Base-by-base conservation (phyloP, 176 grass and related monocot species). In the Zoysia japonica region DNA sequence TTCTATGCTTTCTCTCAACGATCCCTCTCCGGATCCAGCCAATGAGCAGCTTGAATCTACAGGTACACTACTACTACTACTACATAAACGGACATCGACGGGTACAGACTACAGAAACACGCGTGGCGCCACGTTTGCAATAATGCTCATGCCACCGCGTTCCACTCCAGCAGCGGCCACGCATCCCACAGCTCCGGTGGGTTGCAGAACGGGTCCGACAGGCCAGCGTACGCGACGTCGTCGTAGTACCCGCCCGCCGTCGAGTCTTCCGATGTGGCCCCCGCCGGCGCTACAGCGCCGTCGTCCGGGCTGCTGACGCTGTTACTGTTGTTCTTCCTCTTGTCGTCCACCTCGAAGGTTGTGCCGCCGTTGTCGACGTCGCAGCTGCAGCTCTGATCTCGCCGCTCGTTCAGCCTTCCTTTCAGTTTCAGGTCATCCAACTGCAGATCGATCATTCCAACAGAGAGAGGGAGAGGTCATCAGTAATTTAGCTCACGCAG, bases 101-200 rank as follows among this genome's bases (percentile, higher is more conserved):
- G 28, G 28, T 28, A 28, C 28, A 28, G 45, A 15, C 41, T 17
- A 61, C 44, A 73, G 35, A 47, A 15, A 47, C 6, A 61, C 1
- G 6, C 12, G 3, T 37, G 19, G 10, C 20, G 64, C 28, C 28
- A 28, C 28, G 10, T 36, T 51, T 7, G 69, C 10, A 9, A 0
- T 9, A 28, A 28, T 28, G 28, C 13, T 79, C 78, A 88, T 28
- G 74, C 55, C 9, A 88, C 78, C 2, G 78, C 78, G 74, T 85
- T 91, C 86, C 82, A 88, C 69, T 88, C 86, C 44, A 88, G 28
- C 19, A 83, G 10, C 12, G 82, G 89, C 86, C 89, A 88, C 70
- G 70, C 37, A 17, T 91, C 89, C 89, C 89, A 91, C 48, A 85
- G 79, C 45, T 91, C 86, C 50, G 75, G 83, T 0, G 68, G 66